Evolutionary conservation across 768 basidiomycete species (phyloP), one percentile per base, ranked within the genome.

Genomic region (Grammothele lineata): DNA sequence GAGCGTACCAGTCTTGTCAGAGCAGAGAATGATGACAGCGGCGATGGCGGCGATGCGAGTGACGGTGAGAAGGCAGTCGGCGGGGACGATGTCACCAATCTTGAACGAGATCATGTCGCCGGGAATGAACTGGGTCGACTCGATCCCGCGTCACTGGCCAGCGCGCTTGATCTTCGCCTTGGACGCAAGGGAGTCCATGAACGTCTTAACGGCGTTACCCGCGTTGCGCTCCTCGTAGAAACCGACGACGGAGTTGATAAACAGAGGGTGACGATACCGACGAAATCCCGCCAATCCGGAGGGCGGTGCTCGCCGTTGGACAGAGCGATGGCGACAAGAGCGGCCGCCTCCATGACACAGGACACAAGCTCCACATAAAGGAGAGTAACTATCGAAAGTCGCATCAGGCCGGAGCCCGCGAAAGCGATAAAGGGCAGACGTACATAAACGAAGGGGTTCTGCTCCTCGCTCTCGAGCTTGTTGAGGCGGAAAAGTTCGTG

Each of bases 281-380:
- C 78, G 71, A 98, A 97, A 74, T 98, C 95, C 64, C 88, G 74
- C 95, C 95, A 98, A 63, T 98, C 94, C 18, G 95, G 95, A 23
- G 94, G 81, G 44, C 75, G 72, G 47, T 75, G 71, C 58, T 83
- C 83, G 68, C 95, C 95, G 68, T 98, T 98, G 46, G 95, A 96
- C 24, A 98, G 81, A 33, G 81, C 92, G 66, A 98, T 98, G 39
- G 95, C 94, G 55, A 93, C 92, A 23, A 92, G 76, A 7, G 91
- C 89, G 32, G 93, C 93, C 53, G 86, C 92, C 70, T 98, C 95
- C 95, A 98, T 98, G 69, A 98, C 95, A 95, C 95, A 98, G 25
- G 95, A 98, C 10, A 98, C 36, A 95, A 95, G 72, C 97, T 98
- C 95, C 95, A 98, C 95, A 97, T 98, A 80, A 98, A 98, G 65